Percentiles rank a stretch among this genome's conserved stretches.
These are phyloP conservation scores for Phoenix roebelenii DNA, from an alignment of 176 grass and related monocot species.

Conservation along the genomic window DNA sequence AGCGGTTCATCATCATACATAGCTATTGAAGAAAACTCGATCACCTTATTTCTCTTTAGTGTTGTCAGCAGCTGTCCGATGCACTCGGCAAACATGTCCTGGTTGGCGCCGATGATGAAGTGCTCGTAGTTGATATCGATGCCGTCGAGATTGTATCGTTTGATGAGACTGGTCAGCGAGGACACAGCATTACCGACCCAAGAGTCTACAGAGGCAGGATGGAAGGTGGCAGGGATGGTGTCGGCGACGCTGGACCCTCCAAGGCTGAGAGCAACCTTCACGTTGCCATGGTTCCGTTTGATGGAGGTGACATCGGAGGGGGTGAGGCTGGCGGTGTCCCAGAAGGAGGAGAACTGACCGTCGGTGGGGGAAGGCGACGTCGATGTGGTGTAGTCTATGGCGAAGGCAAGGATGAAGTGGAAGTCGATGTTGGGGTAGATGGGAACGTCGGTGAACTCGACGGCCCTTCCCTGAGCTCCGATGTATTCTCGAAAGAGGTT, in stretches of 20 bases:
- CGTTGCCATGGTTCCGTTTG: neutral
- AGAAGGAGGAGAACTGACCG: constrained; percentile 62
- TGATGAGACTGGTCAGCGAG: neutral
- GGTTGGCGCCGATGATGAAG: neutral
- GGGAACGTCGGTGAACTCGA: constrained; percentile 74
- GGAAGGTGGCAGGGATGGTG: neutral
- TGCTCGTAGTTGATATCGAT: neutral
- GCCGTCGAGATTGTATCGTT: neutral
- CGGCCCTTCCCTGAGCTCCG: constrained; percentile 46
- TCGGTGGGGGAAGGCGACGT: constrained; percentile 44
- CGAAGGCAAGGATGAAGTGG: constrained; percentile 64
- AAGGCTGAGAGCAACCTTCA: neutral
- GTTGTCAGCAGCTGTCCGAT: constrained; percentile 7
- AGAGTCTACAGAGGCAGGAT: neutral
- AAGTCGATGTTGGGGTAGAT: constrained; percentile 37
- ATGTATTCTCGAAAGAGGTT: constrained; percentile 76
- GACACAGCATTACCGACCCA: neutral
- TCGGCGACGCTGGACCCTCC: constrained; percentile 26
- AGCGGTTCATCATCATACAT: neutral
- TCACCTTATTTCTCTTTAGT: constrained; percentile 1
- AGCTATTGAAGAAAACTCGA: neutral
- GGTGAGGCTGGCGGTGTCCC: constrained; percentile 42
- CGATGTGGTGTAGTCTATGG: constrained; percentile 59
- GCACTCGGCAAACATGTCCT: neutral
- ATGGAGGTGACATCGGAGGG: constrained; percentile 13